Base-by-base conservation (phyloP, 2,329 filamentous ascomycete genomes). In the Aspergillus clavatus region DNA sequence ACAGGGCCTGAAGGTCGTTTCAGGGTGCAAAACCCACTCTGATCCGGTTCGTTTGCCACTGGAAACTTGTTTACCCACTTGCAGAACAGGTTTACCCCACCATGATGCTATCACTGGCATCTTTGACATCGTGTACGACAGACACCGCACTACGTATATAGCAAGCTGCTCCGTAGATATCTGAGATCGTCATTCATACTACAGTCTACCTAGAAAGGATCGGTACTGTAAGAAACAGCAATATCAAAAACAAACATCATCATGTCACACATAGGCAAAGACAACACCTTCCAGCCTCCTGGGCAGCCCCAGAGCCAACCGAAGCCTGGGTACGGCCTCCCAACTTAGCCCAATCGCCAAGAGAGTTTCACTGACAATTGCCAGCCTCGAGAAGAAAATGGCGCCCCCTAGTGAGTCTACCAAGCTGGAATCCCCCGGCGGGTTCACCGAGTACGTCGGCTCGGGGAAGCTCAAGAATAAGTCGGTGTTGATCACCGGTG, bases 401-500 rank as follows among this genome's bases (percentile, higher is more conserved):
- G 41, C 43, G n/a, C 54, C 60, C 1, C 45, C 61, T 5, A 69
- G 63, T 43, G 65, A 67, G 50, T 42, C 62, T 5, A 65, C 62
- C 5, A 66, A 63, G 23, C 45, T 68, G 7, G 65, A 69, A 29
- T 45, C 53, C 1, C 43, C 45, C 6, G 56, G 45, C 0, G 44
- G 46, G 0, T 63, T 67, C 16, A 37, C 56, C 4, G 66, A 71
- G 42, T 73, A 73, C 56, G 49, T 61, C 19, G 75, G 74, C 0
- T 73, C 72, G 1, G 70, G 68, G 10, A 79, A 78, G 48, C 60
- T 81, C 38, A 70, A 70, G 27, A 72, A 69, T 5, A 71, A 70
- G 55, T 78, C 77, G 33, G 75, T 72, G 2, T 54, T 80, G 6
- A 77, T 81, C 46, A 80, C 77, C 0, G 77, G 77, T 3, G 78